Percentiles rank a stretch among this genome's conserved stretches.
Evolutionary conservation across 108 stramenopile genomes (phyloP).

Genomic region (Mediolabrus comicus): DNA sequence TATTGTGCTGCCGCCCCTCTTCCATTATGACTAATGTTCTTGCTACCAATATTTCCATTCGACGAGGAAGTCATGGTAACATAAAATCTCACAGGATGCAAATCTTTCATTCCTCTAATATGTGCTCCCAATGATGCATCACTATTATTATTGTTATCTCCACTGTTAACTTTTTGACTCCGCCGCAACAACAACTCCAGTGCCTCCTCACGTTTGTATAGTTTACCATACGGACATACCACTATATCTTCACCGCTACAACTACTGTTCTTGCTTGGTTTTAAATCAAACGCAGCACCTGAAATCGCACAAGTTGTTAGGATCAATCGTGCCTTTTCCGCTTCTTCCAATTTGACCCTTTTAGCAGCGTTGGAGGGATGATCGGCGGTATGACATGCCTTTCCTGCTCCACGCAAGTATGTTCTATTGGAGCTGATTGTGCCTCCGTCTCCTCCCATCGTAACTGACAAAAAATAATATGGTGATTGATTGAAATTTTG

Average conservation of each 20-base stretch:
- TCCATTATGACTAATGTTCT: not conserved
- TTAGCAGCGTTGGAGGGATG: constrained; percentile 19
- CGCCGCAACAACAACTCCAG: constrained; percentile 72
- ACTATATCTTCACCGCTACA: constrained; percentile 46
- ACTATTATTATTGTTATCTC: not conserved
- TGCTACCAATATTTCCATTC: not conserved
- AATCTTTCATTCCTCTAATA: constrained; percentile 70
- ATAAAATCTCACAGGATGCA: constrained; percentile 66
- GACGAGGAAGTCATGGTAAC: not conserved
- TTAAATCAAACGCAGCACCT: constrained; percentile 36
- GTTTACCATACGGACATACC: constrained; percentile 65
- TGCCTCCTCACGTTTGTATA: constrained; percentile 75
- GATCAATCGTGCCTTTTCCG: constrained; percentile 26
- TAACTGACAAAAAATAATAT: too few relatives aligned
- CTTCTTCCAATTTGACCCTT: constrained; percentile 30
- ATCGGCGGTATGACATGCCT: constrained; percentile 66
- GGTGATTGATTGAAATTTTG: too few relatives aligned
- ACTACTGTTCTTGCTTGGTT: not conserved
- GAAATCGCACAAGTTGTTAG: constrained; percentile 71
- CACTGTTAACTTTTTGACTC: constrained; percentile 9
- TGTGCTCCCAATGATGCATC: constrained; percentile 39
- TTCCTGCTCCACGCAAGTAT: constrained; percentile 84
- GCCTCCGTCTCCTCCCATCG: constrained; percentile 91
- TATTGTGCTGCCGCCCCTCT: not conserved
- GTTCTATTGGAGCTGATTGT: constrained; percentile 75